Base-by-base conservation (phyloP, 129 eudicot species). In the Arctium minus region DNA sequence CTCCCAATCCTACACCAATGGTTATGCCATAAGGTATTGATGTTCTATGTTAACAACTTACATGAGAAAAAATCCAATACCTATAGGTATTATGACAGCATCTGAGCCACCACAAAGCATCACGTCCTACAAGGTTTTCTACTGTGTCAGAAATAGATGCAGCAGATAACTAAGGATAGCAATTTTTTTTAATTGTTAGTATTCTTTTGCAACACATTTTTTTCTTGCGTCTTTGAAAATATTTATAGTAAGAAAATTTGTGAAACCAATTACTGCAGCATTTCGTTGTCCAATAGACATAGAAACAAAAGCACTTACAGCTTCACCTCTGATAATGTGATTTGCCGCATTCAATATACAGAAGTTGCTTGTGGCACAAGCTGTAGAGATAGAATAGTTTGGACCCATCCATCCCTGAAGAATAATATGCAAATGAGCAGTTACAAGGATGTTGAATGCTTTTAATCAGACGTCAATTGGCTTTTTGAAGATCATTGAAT, bases 51-150 rank as follows among this genome's bases (percentile, higher is more conserved):
- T 27, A 70, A 53, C 56, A 71, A 38, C 13, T 33, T 8, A 56
- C 29, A 70, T 10, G 29, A 18, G 64, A 50, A 68, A 60, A 53
- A 17, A 71, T 17, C 12, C 31, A 44, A 32, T 89, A 95, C 98
- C 98, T 86, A 95, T 92, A 46, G 98, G 98, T 80, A 95, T 95
- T 67, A 95, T 95, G 73, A 87, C 91, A 67, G 97, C 97, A 86
- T 95, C 98, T 62, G 98, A 95, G 69, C 98, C 98, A 82, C 98
- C 98, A 86, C 97, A 92, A 83, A 95, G 98, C 98, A 95, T 95
- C 94, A 95, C 37, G 36, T 95, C 94, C 98, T 95, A 83, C 83
- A 87, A 79, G 29, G 32, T 79, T 87, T 65, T 78, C 84, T 76
- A 73, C 48, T 70, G 3, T 10, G 65, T 81, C 31, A 87, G 83